Percentiles rank a stretch among this genome's conserved stretches.
Conservation (phyloP, 345 rosid species). For the Moricandia moricandioides region DNA sequence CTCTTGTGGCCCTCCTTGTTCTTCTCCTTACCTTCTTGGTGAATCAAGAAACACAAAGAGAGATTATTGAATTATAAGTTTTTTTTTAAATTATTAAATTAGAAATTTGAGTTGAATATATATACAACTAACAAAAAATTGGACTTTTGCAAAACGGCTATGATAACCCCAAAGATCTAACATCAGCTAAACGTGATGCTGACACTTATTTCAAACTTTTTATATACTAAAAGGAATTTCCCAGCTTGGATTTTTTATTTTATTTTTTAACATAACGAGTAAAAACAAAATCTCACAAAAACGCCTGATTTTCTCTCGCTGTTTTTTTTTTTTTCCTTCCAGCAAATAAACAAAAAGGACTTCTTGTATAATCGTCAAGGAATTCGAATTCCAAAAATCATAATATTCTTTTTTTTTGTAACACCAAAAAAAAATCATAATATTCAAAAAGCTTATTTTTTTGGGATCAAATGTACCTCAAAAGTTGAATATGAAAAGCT, state of each 20-base stretch:
- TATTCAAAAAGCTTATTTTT: background rate
- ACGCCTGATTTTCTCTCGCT: background rate
- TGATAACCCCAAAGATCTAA: background rate
- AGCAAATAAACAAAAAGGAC: background rate
- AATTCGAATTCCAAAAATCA: too few relatives aligned
- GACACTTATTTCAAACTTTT: background rate
- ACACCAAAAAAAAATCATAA: too few relatives aligned
- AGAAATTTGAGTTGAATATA: background rate
- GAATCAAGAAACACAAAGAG: background rate
- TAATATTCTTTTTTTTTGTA: too few relatives aligned
- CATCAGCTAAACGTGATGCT: conserved; percentile 13
- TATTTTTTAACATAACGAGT: background rate
- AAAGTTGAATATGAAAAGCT: conserved; percentile 7
- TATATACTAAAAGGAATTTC: background rate
- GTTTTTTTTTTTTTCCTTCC: background rate
- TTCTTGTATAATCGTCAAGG: too few relatives aligned
- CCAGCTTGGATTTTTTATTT: background rate
- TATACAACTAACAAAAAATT: background rate
- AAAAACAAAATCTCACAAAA: background rate
- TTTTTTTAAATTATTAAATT: background rate
- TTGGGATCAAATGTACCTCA: background rate
- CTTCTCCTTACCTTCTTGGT: background rate
- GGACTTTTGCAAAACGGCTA: conserved; percentile 14
- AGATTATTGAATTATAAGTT: background rate
- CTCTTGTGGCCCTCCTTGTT: background rate